Conservation (phyloP, 257 asterid species). For the Mentha longifolia region DNA sequence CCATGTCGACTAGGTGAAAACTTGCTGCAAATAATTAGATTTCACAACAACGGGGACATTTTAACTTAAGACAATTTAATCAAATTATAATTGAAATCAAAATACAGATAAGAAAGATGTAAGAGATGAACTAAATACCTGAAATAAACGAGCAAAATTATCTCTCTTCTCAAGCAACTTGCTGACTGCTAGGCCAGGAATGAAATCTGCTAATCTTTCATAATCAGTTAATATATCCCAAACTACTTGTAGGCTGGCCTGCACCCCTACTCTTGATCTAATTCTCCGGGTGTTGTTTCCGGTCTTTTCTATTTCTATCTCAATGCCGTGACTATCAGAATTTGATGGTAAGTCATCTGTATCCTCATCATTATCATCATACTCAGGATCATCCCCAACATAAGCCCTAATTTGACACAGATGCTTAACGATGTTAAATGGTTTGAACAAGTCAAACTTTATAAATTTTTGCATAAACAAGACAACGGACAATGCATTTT, state of each 20-base stretch:
- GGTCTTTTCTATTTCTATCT: conserved; percentile 57
- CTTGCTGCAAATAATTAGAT: neutral
- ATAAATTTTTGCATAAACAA: neutral
- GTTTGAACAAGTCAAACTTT: neutral
- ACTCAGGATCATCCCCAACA: conserved; percentile 34
- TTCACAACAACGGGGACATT: no score
- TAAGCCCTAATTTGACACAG: conserved; percentile 38
- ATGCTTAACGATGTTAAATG: conserved; percentile 9
- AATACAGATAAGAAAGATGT: neutral
- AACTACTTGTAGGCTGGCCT: conserved; percentile 62
- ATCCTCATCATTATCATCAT: conserved; percentile 37
- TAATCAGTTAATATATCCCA: conserved; percentile 82
- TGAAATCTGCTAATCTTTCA: conserved; percentile 79
- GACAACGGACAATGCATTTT: neutral
- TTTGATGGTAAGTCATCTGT: conserved; percentile 32
- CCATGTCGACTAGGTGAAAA: neutral
- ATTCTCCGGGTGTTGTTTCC: conserved; percentile 67
- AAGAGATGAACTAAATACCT: conserved; percentile 46
- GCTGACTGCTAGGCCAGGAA: conserved; percentile 85
- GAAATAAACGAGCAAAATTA: conserved; percentile 73
- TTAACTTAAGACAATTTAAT: conserved; percentile 11
- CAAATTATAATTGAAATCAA: conserved; percentile 3
- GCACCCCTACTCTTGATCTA: conserved; percentile 59
- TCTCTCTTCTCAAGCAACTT: conserved; percentile 70
- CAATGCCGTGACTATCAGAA: conserved; percentile 44